Conservation (phyloP, 495 filamentous ascomycete genomes). For the Penicillium atrosanguineum region DNA sequence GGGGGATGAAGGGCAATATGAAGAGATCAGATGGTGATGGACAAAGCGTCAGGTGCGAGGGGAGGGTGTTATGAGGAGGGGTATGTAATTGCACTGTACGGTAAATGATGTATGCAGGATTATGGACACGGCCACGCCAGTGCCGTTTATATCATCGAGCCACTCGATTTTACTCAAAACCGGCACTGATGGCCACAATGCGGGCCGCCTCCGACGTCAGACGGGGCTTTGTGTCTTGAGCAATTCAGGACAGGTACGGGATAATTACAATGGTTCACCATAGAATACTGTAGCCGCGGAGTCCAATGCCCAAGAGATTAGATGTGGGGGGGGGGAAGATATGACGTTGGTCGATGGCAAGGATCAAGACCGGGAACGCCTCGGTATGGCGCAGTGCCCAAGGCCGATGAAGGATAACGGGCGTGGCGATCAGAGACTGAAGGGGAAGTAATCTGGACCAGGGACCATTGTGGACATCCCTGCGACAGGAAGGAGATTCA, state of each 20-base stretch:
- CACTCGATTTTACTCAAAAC: conserved; percentile 12
- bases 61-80: conserved; percentile 18
- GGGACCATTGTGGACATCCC: neutral
- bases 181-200: neutral
- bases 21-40: conserved; percentile 20
- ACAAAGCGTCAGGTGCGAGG: neutral
- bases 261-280: neutral
- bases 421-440: conserved; percentile 2
- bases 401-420: conserved; percentile 1
- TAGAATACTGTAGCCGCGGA: neutral
- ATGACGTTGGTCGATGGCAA: conserved; percentile 18
- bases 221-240: neutral
- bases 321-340: conserved; percentile 2
- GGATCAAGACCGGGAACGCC: conserved; percentile 12
- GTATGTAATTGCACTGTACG: conserved; percentile 14
- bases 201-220: conserved; percentile 34
- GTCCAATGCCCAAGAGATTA: neutral
- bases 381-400: conserved; percentile 9
- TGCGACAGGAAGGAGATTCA: neutral
- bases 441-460: neutral
- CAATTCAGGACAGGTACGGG: neutral
- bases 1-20: conserved; percentile 24
- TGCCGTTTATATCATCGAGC: conserved; percentile 21
- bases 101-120: conserved; percentile 24
- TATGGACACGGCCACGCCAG: conserved; percentile 5